Evolutionary conservation across 2,329 filamentous ascomycete genomes (phyloP), one percentile per base, ranked within the genome.

Genomic region (Pseudogymnoascus sp.): DNA sequence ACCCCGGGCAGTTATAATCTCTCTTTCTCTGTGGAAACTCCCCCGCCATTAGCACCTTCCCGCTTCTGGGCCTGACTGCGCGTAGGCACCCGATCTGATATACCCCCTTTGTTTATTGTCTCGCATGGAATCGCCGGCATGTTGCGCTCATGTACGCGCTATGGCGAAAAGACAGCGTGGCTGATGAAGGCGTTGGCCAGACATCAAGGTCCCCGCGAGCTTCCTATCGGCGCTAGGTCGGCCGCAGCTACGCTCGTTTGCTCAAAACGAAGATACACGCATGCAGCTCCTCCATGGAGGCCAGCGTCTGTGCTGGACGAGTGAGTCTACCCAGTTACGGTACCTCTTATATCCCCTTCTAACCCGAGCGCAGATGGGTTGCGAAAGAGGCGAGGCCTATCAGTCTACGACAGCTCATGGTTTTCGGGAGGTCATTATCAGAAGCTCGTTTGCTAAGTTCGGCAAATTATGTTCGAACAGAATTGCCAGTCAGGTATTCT

Each of bases 401-500:
- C 73, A 96, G 91, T 77, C 79, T 99, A 71, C 89, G 95, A 64
- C 95, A 97, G 77, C 84, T 99, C 71, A 97, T 96, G 78, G 96
- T 97, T 71, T 99, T 97, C 76, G 95, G 95, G 31, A 88, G 95
- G 59, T 96, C 93, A 21, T 79, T 99, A 73, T 97, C 93, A 59
- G 93, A 97, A 77, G 83, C 86, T 61, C 88, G 96, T 64, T 82
- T 99, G 66, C 85, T 99, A 69, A 93, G 90, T 77, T 97, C 93
- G 47, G 95, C 95, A 66, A 99, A 99, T 77, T 99, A 99, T 80
- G 93, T 97, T 62, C 89, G 95, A 64, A 92, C 92, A 4, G 95
- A 99, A 78, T 84, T 99, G 62, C 93, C 93, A 5, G 95, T 90
- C 5, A 84, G 90, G 87, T 89, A 34, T 16, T 21, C 23, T 16